These are phyloP conservation scores for Byssothecium circinans DNA, from an alignment of 2,329 filamentous ascomycete species.

Conservation along the genomic window DNA sequence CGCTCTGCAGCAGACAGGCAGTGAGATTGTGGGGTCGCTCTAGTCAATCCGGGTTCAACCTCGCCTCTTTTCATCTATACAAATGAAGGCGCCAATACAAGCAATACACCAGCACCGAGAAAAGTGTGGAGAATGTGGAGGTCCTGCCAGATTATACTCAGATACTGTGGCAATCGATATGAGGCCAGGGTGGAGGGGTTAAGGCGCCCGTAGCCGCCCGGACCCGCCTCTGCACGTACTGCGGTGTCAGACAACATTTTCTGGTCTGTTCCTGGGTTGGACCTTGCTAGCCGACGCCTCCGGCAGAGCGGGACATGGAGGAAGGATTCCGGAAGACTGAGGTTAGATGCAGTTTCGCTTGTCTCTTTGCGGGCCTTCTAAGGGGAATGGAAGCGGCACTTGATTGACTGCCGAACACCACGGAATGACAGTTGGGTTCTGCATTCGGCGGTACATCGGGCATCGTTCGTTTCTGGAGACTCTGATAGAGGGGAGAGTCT, in stretches of 20 bases:
- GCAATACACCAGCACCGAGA: slow-evolving; percentile 10
- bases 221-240: slow-evolving; percentile 28
- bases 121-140: slow-evolving; percentile 38
- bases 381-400: background rate
- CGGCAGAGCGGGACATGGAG: slow-evolving; percentile 30
- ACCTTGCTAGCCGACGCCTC: slow-evolving; percentile 17
- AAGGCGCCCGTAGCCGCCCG: slow-evolving; percentile 20
- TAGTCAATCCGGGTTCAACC: slow-evolving; percentile 18
- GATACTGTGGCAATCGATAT: slow-evolving; percentile 18
- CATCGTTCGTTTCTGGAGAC: slow-evolving; percentile 8
- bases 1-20: slow-evolving; percentile 11
- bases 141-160: slow-evolving; percentile 11
- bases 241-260: slow-evolving; percentile 26
- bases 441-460: slow-evolving; percentile 2
- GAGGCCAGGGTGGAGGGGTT: slow-evolving; percentile 12
- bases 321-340: slow-evolving; percentile 25
- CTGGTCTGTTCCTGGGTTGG: slow-evolving; percentile 25
- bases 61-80: slow-evolving; percentile 27
- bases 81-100: slow-evolving; percentile 18
- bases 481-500: slow-evolving; percentile 3
- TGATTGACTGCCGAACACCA: slow-evolving; percentile 5
- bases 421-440: background rate
- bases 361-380: background rate
- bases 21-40: slow-evolving; percentile 29
- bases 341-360: slow-evolving; percentile 9